Conservation (phyloP, 2,329 filamentous ascomycete genomes). For the Colletotrichum sp. region DNA sequence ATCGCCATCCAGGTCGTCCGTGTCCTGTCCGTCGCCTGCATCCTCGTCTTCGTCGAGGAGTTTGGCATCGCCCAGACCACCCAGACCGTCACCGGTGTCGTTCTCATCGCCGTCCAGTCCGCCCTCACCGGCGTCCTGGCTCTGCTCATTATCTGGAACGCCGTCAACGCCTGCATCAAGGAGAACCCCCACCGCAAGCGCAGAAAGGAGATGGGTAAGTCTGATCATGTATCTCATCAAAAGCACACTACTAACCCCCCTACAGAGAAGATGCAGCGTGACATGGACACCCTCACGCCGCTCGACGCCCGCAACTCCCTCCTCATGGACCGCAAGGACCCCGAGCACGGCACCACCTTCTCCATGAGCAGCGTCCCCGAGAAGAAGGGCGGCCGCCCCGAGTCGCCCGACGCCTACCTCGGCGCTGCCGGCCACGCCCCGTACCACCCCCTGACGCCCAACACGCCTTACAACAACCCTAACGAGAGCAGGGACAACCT, state of each 20-base stretch:
- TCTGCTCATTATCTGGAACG: constrained; percentile 88
- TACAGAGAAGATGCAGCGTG: constrained; percentile 76
- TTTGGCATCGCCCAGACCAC: constrained; percentile 89
- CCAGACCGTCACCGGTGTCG: constrained; percentile 92
- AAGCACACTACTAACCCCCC: constrained; percentile 28
- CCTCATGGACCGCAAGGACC: constrained; percentile 63
- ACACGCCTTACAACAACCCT: constrained; percentile 25
- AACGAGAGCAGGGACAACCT: constrained; percentile 43
- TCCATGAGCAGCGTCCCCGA: constrained; percentile 40
- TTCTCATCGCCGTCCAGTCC: constrained; percentile 90
- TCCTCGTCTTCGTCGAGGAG: constrained; percentile 93
- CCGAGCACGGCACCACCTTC: constrained; percentile 44
- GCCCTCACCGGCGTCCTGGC: constrained; percentile 82
- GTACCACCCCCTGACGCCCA: constrained; percentile 44
- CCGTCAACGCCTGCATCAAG: constrained; percentile 80
- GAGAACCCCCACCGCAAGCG: constrained; percentile 90
- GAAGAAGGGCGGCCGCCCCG: constrained; percentile 31
- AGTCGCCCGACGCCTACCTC: constrained; percentile 37
- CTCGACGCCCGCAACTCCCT: constrained; percentile 88
- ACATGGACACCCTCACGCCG: constrained; percentile 83
- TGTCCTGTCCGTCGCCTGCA: constrained; percentile 85
- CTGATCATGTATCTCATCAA: background rate
- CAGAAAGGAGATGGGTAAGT: constrained; percentile 87
- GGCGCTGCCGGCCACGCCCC: constrained; percentile 20
- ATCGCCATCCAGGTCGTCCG: constrained; percentile 89